phyloP scores from a whole-genome alignment of 495 filamentous ascomycete species.

The Penicillium verhagenii region DNA sequence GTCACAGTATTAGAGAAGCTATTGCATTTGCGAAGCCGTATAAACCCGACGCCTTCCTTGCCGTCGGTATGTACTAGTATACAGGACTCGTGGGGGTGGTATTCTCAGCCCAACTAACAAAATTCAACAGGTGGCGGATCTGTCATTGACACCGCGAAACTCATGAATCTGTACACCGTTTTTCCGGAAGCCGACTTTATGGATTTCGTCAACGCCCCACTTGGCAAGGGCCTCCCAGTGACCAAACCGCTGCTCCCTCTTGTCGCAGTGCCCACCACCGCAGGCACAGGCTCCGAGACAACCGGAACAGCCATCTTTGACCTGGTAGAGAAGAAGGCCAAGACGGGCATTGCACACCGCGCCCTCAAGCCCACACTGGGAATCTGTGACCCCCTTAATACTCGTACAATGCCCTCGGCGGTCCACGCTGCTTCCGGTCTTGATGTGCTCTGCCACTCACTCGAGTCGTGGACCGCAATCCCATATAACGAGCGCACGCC shows the following conservation, averaged over 20 bases:
- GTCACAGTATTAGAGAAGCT: slow-evolving; percentile 72
- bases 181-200: slow-evolving; percentile 88
- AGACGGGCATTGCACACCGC: slow-evolving; percentile 93
- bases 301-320: slow-evolving; percentile 99
- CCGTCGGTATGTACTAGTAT: slow-evolving; percentile 62
- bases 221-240: slow-evolving; percentile 85
- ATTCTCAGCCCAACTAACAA: slow-evolving; percentile 1
- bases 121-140: slow-evolving; percentile 56
- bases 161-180: slow-evolving; percentile 93
- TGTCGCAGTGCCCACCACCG: slow-evolving; percentile 91
- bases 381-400: slow-evolving; percentile 95
- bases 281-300: slow-evolving; percentile 92
- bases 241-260: slow-evolving; percentile 75
- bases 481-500: slow-evolving; percentile 84
- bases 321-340: slow-evolving; percentile 79
- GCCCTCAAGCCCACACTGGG: slow-evolving; percentile 94
- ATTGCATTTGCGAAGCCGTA: slow-evolving; percentile 80
- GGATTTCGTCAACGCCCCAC: slow-evolving; percentile 95
- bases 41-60: slow-evolving; percentile 81
- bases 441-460: slow-evolving; percentile 89
- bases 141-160: slow-evolving; percentile 95
- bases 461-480: slow-evolving; percentile 96
- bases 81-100: neutral
- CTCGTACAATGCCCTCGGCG: slow-evolving; percentile 88
- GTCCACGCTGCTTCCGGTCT: slow-evolving; percentile 87